Percentiles rank a stretch among this genome's conserved stretches.
Conservation (phyloP, 371 early-diverging fungal genomes). For the Actinomucor elegans region DNA sequence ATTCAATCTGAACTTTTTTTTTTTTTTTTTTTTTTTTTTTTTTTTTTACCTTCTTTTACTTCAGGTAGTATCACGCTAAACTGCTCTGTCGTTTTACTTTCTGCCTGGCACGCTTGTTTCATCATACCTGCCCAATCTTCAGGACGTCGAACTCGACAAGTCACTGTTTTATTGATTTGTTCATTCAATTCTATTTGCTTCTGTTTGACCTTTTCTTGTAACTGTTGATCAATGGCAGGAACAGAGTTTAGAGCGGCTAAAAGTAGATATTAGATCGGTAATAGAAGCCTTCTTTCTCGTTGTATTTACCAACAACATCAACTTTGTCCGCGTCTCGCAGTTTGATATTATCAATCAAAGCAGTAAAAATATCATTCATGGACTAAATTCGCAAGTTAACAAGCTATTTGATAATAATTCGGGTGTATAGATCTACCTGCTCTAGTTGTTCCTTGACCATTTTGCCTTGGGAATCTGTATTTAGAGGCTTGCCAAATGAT, state of each 20-base stretch:
- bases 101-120: background rate
- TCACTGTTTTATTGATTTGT: background rate
- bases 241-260: background rate
- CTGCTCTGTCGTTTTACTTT: background rate
- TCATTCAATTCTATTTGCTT: background rate
- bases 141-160: background rate
- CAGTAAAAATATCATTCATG: background rate
- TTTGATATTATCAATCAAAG: background rate
- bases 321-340: background rate
- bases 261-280: too few species aligned
- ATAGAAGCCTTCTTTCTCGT: too few species aligned
- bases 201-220: background rate
- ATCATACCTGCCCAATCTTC: background rate
- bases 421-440: too few species aligned
- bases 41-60: background rate
- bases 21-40: background rate
- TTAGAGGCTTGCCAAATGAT: too few species aligned
- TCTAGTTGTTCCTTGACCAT: too few species aligned
- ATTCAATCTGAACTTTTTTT: background rate
- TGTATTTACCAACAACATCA: background rate
- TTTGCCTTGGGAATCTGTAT: too few species aligned
- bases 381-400: too few species aligned
- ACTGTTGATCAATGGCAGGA: background rate
- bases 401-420: too few species aligned
- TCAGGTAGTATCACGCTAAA: background rate